phyloP scores from a whole-genome alignment of 2,329 filamentous ascomycete genomes.

The Cladosporium cucumerinum region DNA sequence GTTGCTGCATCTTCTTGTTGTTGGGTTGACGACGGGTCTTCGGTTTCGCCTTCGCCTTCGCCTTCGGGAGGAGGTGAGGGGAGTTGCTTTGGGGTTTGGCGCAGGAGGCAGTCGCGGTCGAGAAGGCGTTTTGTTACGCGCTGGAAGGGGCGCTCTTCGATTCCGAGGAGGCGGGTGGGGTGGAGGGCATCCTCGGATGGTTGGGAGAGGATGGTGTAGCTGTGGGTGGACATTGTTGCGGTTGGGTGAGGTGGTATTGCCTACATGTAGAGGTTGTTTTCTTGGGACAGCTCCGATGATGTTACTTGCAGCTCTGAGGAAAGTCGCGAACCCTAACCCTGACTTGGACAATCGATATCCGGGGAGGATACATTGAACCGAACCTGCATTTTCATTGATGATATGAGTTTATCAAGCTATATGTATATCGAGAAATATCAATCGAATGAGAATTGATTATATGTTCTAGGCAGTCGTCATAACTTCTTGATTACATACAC shows the following conservation, averaged over 20 bases:
- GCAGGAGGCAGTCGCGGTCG: slow-evolving; percentile 62
- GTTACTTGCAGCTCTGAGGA: not conserved
- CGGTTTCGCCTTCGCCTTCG: slow-evolving; percentile 35
- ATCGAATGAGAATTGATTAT: too few species aligned
- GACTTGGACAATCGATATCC: not conserved
- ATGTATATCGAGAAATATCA: too few species aligned
- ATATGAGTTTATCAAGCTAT: too few species aligned
- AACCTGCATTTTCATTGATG: too few species aligned
- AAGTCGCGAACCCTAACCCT: not conserved
- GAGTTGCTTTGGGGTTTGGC: slow-evolving; percentile 49
- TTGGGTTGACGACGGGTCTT: slow-evolving; percentile 43
- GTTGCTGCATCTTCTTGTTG: slow-evolving; percentile 38
- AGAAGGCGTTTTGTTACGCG: slow-evolving; percentile 80
- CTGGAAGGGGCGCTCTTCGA: slow-evolving; percentile 91
- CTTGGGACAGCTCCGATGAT: not conserved
- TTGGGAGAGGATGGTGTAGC: slow-evolving; percentile 25
- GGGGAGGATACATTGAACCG: too few species aligned
- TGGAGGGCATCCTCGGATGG: slow-evolving; percentile 65
- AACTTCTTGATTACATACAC: rapidly evolving
- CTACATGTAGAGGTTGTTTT: not conserved
- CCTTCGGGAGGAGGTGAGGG: slow-evolving; percentile 63
- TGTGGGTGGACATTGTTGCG: slow-evolving; percentile 14
- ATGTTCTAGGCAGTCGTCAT: too few species aligned
- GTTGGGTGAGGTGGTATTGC: not conserved
- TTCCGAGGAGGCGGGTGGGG: slow-evolving; percentile 78